Base-by-base conservation (phyloP, 2,329 filamentous ascomycete genomes). In the Claviceps spartinae region DNA sequence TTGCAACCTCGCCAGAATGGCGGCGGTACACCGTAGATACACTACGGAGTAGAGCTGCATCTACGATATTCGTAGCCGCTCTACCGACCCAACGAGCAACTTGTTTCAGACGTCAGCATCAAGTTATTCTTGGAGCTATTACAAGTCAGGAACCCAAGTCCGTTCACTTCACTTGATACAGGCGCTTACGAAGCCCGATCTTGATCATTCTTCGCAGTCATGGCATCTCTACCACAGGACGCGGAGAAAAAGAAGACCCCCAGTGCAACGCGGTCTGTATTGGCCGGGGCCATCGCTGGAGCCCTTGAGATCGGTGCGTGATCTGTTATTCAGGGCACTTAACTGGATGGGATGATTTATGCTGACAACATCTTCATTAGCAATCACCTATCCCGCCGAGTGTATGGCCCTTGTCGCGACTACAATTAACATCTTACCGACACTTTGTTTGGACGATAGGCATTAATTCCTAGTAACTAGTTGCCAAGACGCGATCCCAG, bases 401-500 rank as follows among this genome's bases (percentile, higher is more conserved):
- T 95, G 86, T 89, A 81, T 52, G 30, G 34, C 49, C 18, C 52
- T 43, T 54, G 43, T 16, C 20, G 20, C 43, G 30, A 26, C 42
- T 14, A 9, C 49, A 46, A 13, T 24, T 11, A 20, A 38, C 3
- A 46, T 5, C 26, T 13, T 3, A 11, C 18, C 16, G 5, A 16
- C 42, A 18, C 8, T 45, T 45, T 20, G 34, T 52, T 49, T 44
- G 51, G n/a, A 44, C 47, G 44, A 50, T 49, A 47, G 44, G 45
- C 36, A 46, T 36, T 50, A 26, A 53, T 42, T 47, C 2, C 14
- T 11, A 5, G 44, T 43, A 16, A 38, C 5, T 63, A 88, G 84
- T 97, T 72, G 91, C 91, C 62, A 97, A 97, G 74, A 97, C 93
- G 51, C 78, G 93, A 60, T 87, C 87, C 52, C 93, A 97, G 69